Conservation (phyloP, 345 rosid genomes). For the Raphanus raphanistrum region DNA sequence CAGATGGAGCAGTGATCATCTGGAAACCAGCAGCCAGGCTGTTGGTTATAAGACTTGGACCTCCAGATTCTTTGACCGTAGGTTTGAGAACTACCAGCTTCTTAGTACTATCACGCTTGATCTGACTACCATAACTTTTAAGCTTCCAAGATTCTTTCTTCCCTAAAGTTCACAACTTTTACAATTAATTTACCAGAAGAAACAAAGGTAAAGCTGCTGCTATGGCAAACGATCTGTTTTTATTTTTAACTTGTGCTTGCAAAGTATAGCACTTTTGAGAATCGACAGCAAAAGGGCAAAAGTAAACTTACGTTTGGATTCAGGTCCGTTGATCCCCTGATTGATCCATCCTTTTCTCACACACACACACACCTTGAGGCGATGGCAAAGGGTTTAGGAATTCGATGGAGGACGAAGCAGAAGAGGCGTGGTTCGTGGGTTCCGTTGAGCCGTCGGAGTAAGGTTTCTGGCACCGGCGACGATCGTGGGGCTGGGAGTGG, state of each 20-base stretch:
- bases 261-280: background rate
- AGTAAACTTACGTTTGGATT: conserved; percentile 3
- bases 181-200: background rate
- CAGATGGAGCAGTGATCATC: conserved; percentile 29
- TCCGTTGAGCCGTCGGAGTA: too few relatives aligned
- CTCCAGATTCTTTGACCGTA: too few relatives aligned
- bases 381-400: too few relatives aligned
- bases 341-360: too few relatives aligned
- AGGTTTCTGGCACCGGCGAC: too few relatives aligned
- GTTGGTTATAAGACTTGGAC: too few relatives aligned
- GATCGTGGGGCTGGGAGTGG: too few relatives aligned
- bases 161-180: conserved; percentile 11
- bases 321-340: too few relatives aligned
- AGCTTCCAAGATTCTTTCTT: background rate
- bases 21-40: conserved; percentile 26
- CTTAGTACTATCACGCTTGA: conserved; percentile 53
- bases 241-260: background rate
- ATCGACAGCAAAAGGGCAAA: background rate
- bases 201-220: background rate
- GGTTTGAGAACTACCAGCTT: conserved; percentile 85
- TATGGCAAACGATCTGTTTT: too few relatives aligned
- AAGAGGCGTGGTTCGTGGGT: too few relatives aligned
- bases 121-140: conserved; percentile 25
- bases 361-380: too few relatives aligned
- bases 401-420: too few relatives aligned